Conservation (phyloP, 306 rosid genomes). For the Hippophae tibetana region DNA sequence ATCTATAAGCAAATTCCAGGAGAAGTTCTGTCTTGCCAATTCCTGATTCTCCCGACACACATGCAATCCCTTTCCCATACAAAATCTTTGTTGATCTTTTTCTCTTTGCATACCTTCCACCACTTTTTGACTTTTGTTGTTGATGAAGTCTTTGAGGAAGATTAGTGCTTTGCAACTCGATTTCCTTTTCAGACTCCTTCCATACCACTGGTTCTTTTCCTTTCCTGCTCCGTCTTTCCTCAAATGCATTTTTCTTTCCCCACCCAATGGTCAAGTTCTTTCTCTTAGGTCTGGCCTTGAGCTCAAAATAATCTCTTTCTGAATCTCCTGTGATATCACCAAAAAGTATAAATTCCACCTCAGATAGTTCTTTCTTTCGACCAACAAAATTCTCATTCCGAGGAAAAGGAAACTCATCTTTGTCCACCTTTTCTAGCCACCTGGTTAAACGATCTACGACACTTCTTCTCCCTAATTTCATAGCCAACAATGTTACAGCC, state of each 20-base stretch:
- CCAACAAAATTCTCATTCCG: constrained; percentile 68
- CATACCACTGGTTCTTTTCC: constrained; percentile 77
- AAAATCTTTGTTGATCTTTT: constrained; percentile 48
- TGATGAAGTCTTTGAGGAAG: constrained; percentile 35
- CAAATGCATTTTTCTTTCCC: constrained; percentile 45
- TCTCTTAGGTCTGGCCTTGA: constrained; percentile 62
- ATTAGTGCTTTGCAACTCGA: constrained; percentile 65
- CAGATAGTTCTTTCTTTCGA: constrained; percentile 69
- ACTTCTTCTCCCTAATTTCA: constrained; percentile 72
- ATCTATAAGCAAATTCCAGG: constrained; percentile 80
- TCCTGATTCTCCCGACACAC: constrained; percentile 75
- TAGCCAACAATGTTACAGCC: constrained; percentile 53
- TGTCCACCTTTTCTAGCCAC: constrained; percentile 71
- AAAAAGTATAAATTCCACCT: constrained; percentile 74
- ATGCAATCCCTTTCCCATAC: constrained; percentile 81
- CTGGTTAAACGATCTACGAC: constrained; percentile 58
- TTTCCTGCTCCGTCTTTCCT: constrained; percentile 53
- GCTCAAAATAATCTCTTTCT: constrained; percentile 65
- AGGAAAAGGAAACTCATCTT: constrained; percentile 69
- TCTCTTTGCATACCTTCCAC: constrained; percentile 45
- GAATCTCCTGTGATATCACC: constrained; percentile 68
- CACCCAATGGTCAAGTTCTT: constrained; percentile 57
- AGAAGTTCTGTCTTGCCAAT: constrained; percentile 88
- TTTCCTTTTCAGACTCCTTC: constrained; percentile 82
- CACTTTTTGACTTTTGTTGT: constrained; percentile 38